These are phyloP conservation scores for Ophiostoma sp. DNA, from an alignment of 2,329 filamentous ascomycete genomes.

Conservation along the genomic window DNA sequence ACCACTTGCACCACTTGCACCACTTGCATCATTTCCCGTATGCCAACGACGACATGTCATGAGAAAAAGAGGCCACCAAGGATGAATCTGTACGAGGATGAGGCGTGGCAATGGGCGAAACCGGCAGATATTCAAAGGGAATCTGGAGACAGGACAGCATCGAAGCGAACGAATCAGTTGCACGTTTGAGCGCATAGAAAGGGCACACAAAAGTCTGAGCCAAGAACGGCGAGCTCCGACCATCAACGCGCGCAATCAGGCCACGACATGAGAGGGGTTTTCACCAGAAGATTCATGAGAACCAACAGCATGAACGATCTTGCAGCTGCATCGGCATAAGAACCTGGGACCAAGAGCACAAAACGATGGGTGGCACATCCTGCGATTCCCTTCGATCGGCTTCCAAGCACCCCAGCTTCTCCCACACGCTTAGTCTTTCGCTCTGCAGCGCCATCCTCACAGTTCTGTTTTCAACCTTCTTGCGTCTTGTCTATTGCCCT, in stretches of 20 bases:
- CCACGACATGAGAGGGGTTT: neutral
- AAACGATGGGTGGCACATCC: neutral
- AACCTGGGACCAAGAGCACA: too few relatives aligned
- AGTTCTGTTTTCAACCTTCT: neutral
- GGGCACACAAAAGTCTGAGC: slow-evolving; percentile 11
- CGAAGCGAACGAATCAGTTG: neutral
- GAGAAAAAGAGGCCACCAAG: neutral
- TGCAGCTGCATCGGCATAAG: neutral
- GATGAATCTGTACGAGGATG: neutral
- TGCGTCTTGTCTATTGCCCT: neutral
- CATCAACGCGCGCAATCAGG: neutral
- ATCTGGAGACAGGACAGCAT: neutral
- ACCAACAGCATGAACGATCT: neutral
- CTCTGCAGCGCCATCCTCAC: neutral
- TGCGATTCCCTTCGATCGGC: neutral
- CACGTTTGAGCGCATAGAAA: slow-evolving; percentile 10
- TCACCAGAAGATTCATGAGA: neutral
- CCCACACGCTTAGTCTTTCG: neutral
- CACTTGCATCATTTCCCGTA: neutral
- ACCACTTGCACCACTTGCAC: neutral
- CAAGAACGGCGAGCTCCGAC: slow-evolving; percentile 9
- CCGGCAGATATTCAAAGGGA: neutral
- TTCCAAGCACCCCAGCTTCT: neutral
- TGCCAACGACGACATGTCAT: neutral
- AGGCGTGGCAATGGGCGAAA: neutral